Base-by-base conservation (phyloP, 371 early-diverging fungal genomes). In the Haplosporangium sp. region DNA sequence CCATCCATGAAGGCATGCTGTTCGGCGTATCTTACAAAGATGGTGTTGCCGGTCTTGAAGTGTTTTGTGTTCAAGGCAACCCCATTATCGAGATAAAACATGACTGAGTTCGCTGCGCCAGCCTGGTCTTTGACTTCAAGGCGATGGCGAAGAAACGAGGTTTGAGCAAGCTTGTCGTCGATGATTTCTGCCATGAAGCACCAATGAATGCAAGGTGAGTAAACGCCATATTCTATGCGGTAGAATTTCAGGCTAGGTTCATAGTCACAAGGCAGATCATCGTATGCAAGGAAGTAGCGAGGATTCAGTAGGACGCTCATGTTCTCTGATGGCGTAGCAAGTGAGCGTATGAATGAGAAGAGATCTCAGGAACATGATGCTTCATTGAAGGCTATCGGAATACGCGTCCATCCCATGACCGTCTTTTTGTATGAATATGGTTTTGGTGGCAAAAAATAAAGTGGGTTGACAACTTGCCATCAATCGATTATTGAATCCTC, bases 371-470 rank as follows among this genome's bases (percentile, higher is more conserved):
- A 11, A n/a, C 16, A 46, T n/a, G 46, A 46, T n/a, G 46, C 46
- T 46, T n/a, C n/a, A n/a, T n/a, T n/a, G n/a, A n/a, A n/a, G n/a
- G n/a, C n/a, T n/a, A n/a, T n/a, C n/a, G n/a, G n/a, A n/a, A n/a
- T n/a, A 12, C 10, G 11, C n/a, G 46, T 5, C n/a, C 46, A 46
- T 46, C 11, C 11, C n/a, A n/a, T 46, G 46, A 5, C 18, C 7
- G 18, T 37, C 36, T 40, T 18, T 37, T 18, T n/a, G 16, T n/a
- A n/a, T 10, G 16, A 18, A 4, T 47, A 29, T 47, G 38, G 16
- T 51, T 55, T 64, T 65, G 66, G 59, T 66, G 66, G 66, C 52
- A 66, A 57, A 56, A 43, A 36, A 52, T 38, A 11, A 52, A 38
- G 6, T 21, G 40, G 36, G 16, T 14, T 21, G 23, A 29, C 18